phyloP scores from a whole-genome alignment of 1,139 yeast species.

The Debaryomyces psychrophilus region DNA sequence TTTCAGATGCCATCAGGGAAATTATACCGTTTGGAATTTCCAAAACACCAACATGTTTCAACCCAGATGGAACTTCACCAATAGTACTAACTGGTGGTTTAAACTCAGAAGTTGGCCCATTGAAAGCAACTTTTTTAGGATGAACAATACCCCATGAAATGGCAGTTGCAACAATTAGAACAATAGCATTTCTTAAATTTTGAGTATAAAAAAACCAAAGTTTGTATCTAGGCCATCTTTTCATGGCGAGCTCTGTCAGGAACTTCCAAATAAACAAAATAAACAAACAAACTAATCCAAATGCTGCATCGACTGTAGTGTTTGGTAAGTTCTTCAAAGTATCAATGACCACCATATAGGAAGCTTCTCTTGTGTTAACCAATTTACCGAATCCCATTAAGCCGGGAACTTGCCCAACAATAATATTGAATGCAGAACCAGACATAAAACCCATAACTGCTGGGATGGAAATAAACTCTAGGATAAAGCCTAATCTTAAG shows the following conservation, averaged over 20 bases:
- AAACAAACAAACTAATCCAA: constrained; percentile 76
- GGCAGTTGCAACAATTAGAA: constrained; percentile 75
- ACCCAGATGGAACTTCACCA: constrained; percentile 82
- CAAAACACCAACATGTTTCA: constrained; percentile 76
- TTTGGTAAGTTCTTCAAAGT: constrained; percentile 71
- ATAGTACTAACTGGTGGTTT: constrained; percentile 61
- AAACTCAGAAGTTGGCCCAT: constrained; percentile 35
- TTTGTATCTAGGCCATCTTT: constrained; percentile 64
- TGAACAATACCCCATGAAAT: constrained; percentile 75
- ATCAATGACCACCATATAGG: constrained; percentile 71
- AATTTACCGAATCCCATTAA: constrained; percentile 71
- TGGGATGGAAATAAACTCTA: constrained; percentile 87
- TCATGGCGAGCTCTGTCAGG: constrained; percentile 59
- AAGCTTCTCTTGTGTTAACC: constrained; percentile 73
- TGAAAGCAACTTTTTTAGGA: constrained; percentile 59
- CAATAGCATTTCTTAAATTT: constrained; percentile 80
- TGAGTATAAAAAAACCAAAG: constrained; percentile 65
- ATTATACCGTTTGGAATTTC: constrained; percentile 64
- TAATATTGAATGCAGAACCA: constrained; percentile 86
- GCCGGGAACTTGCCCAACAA: constrained; percentile 83
- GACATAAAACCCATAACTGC: constrained; percentile 96
- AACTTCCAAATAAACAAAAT: constrained; percentile 69
- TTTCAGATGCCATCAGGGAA: constrained; percentile 65
- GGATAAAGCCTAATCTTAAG: constrained; percentile 80
- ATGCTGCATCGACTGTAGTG: constrained; percentile 80